Percentiles rank a stretch among this genome's conserved stretches.
Conservation (phyloP, 306 rosid species). For the Rosa chinensis region DNA sequence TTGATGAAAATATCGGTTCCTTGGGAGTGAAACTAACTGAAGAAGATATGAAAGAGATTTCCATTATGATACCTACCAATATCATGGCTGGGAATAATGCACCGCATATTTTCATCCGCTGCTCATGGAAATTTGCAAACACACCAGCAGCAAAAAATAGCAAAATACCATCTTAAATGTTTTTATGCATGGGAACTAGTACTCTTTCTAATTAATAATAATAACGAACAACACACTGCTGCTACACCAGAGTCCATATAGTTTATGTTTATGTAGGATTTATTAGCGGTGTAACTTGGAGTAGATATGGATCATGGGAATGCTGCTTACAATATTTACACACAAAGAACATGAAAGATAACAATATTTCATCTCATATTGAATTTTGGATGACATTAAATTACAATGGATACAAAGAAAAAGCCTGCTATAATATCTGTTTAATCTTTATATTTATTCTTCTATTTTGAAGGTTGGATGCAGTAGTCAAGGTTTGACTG, state of each 20-base stretch:
- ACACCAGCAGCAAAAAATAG: slow-evolving; percentile 16
- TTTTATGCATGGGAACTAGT: neutral
- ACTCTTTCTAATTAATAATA: neutral
- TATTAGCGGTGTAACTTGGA: neutral
- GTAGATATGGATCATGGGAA: neutral
- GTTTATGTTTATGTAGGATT: neutral
- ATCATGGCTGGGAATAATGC: slow-evolving; percentile 8
- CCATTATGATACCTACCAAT: neutral
- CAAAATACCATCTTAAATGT: neutral
- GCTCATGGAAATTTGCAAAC: slow-evolving; percentile 24
- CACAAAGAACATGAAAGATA: neutral
- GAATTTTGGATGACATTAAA: too few species aligned
- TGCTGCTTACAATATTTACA: neutral
- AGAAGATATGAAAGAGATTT: slow-evolving; percentile 18
- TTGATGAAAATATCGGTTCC: slow-evolving; percentile 18
- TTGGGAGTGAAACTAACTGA: slow-evolving; percentile 18
- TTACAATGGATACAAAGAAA: too few species aligned
- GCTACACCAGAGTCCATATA: neutral
- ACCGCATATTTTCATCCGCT: neutral
- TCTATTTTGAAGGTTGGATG: too few species aligned
- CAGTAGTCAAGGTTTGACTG: too few species aligned
- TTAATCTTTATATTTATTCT: too few species aligned
- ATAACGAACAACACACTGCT: neutral
- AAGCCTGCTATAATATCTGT: too few species aligned
- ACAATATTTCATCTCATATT: too few species aligned